Conservation (phyloP, 495 filamentous ascomycete species). For the Penicillium manginii region DNA sequence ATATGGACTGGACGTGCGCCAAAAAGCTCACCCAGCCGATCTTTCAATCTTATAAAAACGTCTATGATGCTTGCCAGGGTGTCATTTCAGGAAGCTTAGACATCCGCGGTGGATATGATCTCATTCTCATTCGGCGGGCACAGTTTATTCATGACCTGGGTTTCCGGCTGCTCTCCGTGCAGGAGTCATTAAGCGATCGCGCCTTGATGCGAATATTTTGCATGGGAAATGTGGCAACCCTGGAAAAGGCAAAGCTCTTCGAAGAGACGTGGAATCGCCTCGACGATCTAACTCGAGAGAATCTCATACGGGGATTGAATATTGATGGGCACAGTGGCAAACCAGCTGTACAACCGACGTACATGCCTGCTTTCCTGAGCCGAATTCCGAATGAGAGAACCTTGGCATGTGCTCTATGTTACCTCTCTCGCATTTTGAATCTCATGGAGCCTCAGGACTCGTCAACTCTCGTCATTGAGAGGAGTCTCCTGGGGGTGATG, state of each 20-base stretch:
- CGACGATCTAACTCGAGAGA: conserved; percentile 20
- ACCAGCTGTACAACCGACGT: conserved; percentile 41
- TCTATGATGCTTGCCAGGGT: conserved; percentile 31
- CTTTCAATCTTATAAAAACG: conserved; percentile 35
- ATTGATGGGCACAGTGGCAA: conserved; percentile 30
- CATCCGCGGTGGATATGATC: conserved; percentile 38
- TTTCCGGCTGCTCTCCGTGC: conserved; percentile 30
- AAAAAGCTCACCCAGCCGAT: conserved; percentile 37
- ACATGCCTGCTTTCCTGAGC: conserved; percentile 35
- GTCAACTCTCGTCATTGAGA: conserved; percentile 21
- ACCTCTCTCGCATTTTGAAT: conserved; percentile 22
- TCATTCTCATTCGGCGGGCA: conserved; percentile 30
- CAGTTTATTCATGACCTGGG: conserved; percentile 21
- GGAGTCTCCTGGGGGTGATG: conserved; percentile 20
- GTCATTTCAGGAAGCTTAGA: conserved; percentile 24
- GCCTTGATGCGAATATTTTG: conserved; percentile 38
- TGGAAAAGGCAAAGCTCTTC: conserved; percentile 34
- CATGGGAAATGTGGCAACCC: conserved; percentile 36
- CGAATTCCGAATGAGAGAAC: conserved; percentile 7
- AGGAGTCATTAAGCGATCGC: conserved; percentile 24
- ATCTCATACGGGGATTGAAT: conserved; percentile 31
- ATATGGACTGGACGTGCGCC: conserved; percentile 41
- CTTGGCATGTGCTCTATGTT: conserved; percentile 11
- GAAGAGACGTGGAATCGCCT: conserved; percentile 28
- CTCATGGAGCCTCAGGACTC: conserved; percentile 3